These are phyloP conservation scores for Umbelopsis ramanniana DNA, from an alignment of 192 early-diverging fungal genomes.

Conservation along the genomic window DNA sequence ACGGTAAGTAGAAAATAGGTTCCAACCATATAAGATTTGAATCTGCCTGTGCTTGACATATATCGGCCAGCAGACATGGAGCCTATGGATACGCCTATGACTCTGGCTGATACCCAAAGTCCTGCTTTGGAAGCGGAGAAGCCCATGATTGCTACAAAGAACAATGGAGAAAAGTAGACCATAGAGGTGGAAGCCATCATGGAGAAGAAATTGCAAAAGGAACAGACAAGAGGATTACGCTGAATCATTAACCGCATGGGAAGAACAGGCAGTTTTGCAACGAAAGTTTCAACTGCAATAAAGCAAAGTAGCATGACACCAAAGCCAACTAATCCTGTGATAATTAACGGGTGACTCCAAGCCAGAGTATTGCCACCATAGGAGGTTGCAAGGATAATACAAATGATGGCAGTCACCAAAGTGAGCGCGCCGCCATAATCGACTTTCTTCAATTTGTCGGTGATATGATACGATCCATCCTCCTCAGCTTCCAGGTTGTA, in stretches of 20 bases:
- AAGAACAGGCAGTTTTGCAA: conserved; percentile 63
- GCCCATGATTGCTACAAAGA: conserved; percentile 35
- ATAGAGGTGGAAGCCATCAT: conserved; percentile 35
- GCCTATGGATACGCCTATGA: conserved; percentile 29
- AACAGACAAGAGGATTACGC: conserved; percentile 41
- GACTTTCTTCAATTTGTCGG: conserved; percentile 67
- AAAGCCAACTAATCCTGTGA: conserved; percentile 48
- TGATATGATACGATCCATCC: conserved; percentile 49
- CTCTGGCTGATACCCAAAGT: conserved; percentile 34
- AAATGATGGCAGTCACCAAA: conserved; percentile 54
- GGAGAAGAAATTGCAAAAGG: conserved; percentile 52
- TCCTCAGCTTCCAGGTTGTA: conserved; percentile 26
- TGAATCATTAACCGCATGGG: conserved; percentile 55
- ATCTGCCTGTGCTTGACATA: conserved; percentile 38
- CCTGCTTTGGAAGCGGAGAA: conserved; percentile 34
- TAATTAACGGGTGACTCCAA: conserved; percentile 69
- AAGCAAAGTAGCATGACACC: conserved; percentile 36
- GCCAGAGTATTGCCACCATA: conserved; percentile 73
- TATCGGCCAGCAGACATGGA: conserved; percentile 30
- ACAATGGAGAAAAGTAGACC: conserved; percentile 39
- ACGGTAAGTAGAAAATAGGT: conserved; percentile 54
- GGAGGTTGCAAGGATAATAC: conserved; percentile 70
- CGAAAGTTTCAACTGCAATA: conserved; percentile 50
- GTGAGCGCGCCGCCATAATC: conserved; percentile 67
- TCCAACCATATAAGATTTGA: conserved; percentile 38